phyloP scores from a whole-genome alignment of 2,329 filamentous ascomycete species.

The Claviceps pazoutovae region DNA sequence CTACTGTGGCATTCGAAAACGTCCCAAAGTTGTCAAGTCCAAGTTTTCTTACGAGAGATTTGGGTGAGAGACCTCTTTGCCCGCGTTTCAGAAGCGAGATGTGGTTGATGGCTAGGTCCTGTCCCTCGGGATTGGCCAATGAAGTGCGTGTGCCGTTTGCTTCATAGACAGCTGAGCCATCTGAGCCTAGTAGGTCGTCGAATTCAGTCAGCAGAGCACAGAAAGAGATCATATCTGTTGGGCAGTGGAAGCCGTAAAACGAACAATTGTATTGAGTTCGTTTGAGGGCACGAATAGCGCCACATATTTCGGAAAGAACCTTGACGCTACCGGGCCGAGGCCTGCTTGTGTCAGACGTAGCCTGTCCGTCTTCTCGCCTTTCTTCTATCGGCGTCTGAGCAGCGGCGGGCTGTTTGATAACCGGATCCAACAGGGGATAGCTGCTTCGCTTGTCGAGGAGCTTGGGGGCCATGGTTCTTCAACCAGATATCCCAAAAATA shows the following conservation, averaged over 20 bases:
- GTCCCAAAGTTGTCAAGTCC: conserved; percentile 13
- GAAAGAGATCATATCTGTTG: not conserved
- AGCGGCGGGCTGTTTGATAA: not conserved
- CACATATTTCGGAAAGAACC: conserved; percentile 22
- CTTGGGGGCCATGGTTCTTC: conserved; percentile 14
- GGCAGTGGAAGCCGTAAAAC: conserved; percentile 1
- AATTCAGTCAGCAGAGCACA: not conserved
- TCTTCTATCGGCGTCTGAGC: not conserved
- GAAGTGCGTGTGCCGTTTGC: conserved; percentile 4
- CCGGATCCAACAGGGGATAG: conserved; percentile 11
- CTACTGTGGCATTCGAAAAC: conserved; percentile 16
- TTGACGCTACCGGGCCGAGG: conserved; percentile 16
- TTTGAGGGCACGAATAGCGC: conserved; percentile 19
- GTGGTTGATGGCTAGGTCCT: not conserved
- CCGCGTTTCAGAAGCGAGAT: conserved; percentile 4
- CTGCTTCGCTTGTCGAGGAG: conserved; percentile 15
- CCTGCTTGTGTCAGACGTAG: conserved; percentile 9
- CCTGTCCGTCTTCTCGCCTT: conserved; percentile 3
- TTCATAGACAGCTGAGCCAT: conserved; percentile 10
- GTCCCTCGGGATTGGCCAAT: not conserved
- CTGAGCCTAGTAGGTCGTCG: conserved; percentile 10
- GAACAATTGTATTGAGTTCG: conserved; percentile 15
- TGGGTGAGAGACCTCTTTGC: conserved; percentile 10
- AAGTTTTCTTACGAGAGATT: conserved; percentile 15
- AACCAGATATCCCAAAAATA: not conserved